phyloP scores from a whole-genome alignment of 2,329 filamentous ascomycete species.

The Tetracladium maxilliforme region DNA sequence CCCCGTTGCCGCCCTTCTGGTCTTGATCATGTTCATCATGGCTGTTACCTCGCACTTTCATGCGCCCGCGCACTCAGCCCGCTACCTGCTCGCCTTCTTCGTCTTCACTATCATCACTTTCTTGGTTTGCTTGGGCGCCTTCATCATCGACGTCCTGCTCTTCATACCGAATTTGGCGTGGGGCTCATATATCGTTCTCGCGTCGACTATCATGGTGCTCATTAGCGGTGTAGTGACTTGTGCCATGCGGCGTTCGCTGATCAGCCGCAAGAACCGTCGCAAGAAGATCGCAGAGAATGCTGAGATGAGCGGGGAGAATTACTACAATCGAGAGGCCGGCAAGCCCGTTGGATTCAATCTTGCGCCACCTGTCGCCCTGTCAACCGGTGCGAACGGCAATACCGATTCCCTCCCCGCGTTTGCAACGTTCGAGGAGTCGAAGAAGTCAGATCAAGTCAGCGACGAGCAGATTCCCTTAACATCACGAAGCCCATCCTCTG shows the following conservation, averaged over 20 bases:
- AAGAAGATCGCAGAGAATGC: conserved; percentile 85
- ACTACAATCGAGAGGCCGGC: conserved; percentile 53
- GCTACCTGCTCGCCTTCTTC: conserved; percentile 72
- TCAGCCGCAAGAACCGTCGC: conserved; percentile 85
- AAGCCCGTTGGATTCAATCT: conserved; percentile 28
- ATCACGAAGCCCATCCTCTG: conserved; percentile 44
- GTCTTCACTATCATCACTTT: conserved; percentile 80
- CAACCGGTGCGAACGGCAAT: conserved; percentile 42
- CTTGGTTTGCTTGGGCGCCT: conserved; percentile 69
- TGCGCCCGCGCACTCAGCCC: conserved; percentile 73
- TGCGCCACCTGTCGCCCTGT: conserved; percentile 24
- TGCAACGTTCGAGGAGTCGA: conserved; percentile 43
- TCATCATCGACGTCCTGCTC: conserved; percentile 83
- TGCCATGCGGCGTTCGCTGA: conserved; percentile 84
- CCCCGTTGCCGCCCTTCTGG: conserved; percentile 76
- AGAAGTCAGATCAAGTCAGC: conserved; percentile 43
- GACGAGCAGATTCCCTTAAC: conserved; percentile 64
- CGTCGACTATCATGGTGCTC: conserved; percentile 72
- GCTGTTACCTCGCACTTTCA: conserved; percentile 76
- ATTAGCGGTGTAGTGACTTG: conserved; percentile 76
- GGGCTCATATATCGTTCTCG: conserved; percentile 89
- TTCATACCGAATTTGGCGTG: conserved; percentile 90
- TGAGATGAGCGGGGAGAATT: conserved; percentile 93
- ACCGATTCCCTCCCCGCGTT: conserved; percentile 37
- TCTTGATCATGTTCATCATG: conserved; percentile 70